These are phyloP conservation scores for Saccharomycopsis lassenensis DNA, from an alignment of 805 yeast genomes.

Conservation along the genomic window DNA sequence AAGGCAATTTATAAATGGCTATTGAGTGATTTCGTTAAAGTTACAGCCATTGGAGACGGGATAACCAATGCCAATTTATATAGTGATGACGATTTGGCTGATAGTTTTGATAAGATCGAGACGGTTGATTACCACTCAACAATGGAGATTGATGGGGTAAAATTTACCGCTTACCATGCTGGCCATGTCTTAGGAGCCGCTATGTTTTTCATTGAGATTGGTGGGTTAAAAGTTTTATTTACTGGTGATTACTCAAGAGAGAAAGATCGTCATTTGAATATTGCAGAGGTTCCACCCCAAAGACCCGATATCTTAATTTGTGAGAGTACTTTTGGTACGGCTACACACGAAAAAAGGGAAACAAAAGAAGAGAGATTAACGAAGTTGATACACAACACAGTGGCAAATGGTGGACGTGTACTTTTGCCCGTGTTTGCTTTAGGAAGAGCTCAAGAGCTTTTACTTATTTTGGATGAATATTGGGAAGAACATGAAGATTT, in stretches of 20 bases:
- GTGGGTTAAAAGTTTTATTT: conserved; percentile 77
- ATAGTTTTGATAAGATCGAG: conserved; percentile 82
- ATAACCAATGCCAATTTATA: conserved; percentile 43
- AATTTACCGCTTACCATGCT: conserved; percentile 97
- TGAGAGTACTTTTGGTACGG: conserved; percentile 96
- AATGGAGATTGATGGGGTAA: conserved; percentile 83
- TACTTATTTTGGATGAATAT: conserved; percentile 86
- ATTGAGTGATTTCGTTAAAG: conserved; percentile 86
- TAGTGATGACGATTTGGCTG: conserved; percentile 81
- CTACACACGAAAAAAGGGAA: conserved; percentile 83
- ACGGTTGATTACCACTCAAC: conserved; percentile 95
- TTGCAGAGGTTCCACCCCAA: conserved; percentile 86
- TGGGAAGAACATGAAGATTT: conserved; percentile 82
- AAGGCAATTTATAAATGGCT: conserved; percentile 97
- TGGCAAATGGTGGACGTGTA: conserved; percentile 83
- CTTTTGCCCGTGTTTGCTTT: conserved; percentile 90
- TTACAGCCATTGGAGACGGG: conserved; percentile 47
- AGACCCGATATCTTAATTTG: conserved; percentile 86
- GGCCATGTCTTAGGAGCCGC: conserved; percentile 99
- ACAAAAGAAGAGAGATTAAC: conserved; percentile 80
- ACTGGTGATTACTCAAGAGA: conserved; percentile 98
- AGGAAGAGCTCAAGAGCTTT: conserved; percentile 92
- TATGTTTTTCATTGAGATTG: conserved; percentile 91
- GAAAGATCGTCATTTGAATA: conserved; percentile 86
- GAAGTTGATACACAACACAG: conserved; percentile 70